phyloP scores from a whole-genome alignment of 352 stramenopile species.

The Pythium coloratum region DNA sequence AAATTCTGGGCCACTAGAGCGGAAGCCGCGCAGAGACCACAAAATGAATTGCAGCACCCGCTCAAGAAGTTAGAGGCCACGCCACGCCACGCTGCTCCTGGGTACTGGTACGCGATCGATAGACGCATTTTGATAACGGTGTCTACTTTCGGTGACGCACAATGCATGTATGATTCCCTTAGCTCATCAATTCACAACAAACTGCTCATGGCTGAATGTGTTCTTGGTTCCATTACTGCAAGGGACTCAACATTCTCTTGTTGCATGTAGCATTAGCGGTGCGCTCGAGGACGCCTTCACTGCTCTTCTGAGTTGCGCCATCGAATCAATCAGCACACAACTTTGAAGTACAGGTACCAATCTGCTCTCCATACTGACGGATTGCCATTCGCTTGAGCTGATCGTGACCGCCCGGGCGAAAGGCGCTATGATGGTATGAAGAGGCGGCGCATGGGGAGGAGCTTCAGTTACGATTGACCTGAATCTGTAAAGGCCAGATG shows the following conservation, averaged over 20 bases:
- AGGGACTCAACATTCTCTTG: too few relatives aligned
- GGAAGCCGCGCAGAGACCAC: too few relatives aligned
- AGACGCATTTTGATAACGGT: too few relatives aligned
- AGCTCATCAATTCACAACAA: too few relatives aligned
- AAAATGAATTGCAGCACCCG: too few relatives aligned
- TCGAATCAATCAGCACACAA: neutral
- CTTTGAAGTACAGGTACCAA: neutral
- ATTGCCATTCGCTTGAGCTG: neutral
- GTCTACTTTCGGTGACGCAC: too few relatives aligned
- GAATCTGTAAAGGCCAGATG: neutral
- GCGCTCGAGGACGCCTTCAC: neutral
- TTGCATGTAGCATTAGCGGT: neutral
- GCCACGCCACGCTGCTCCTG: too few relatives aligned
- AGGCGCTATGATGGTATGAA: neutral
- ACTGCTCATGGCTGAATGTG: too few relatives aligned
- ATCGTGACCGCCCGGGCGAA: neutral
- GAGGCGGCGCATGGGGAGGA: neutral
- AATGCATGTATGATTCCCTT: too few relatives aligned
- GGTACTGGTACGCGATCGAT: too few relatives aligned
- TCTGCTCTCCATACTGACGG: neutral
- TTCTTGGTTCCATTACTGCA: too few relatives aligned
- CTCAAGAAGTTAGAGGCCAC: too few relatives aligned
- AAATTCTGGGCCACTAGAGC: neutral
- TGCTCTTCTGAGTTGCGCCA: neutral
- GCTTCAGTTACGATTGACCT: neutral